phyloP scores from a whole-genome alignment of 768 basidiomycete species.

The Hirschioporus abietinus region DNA sequence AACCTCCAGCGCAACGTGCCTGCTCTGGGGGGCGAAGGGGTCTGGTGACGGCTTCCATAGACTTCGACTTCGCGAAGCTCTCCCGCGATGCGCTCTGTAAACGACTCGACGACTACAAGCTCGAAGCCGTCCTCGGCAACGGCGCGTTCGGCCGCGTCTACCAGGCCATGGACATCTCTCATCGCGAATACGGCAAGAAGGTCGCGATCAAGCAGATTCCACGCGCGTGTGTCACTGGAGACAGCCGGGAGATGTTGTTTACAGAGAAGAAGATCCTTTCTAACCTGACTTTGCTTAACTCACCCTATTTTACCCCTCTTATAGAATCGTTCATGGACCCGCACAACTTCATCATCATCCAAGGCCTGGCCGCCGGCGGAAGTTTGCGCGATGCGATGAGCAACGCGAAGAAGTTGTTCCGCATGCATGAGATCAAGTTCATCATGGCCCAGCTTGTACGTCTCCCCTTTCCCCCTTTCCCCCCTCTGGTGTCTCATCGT shows the following conservation, averaged over 20 bases:
- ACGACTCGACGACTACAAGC: neutral
- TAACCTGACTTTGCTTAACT: neutral
- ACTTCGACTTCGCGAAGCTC: neutral
- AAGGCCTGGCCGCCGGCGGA: neutral
- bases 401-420: neutral
- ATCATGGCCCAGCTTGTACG: neutral
- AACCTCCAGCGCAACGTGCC: neutral
- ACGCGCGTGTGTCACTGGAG: no score
- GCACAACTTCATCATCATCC: neutral
- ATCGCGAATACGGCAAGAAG: neutral
- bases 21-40: neutral
- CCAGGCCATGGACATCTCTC: neutral
- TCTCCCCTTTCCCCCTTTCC: neutral
- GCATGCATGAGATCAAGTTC: neutral
- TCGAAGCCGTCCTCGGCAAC: neutral
- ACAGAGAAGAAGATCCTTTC: neutral
- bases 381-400: neutral
- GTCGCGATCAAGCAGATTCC: neutral
- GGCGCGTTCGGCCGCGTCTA: conserved; percentile 3
- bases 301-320: neutral
- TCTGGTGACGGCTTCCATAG: neutral
- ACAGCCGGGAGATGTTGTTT: neutral
- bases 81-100: neutral
- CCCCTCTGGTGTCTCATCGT: neutral
- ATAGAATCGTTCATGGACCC: neutral